Evolutionary conservation across 331 rosid genomes (phyloP), one percentile per base, ranked within the genome.

Genomic region (Acacia pycnantha): DNA sequence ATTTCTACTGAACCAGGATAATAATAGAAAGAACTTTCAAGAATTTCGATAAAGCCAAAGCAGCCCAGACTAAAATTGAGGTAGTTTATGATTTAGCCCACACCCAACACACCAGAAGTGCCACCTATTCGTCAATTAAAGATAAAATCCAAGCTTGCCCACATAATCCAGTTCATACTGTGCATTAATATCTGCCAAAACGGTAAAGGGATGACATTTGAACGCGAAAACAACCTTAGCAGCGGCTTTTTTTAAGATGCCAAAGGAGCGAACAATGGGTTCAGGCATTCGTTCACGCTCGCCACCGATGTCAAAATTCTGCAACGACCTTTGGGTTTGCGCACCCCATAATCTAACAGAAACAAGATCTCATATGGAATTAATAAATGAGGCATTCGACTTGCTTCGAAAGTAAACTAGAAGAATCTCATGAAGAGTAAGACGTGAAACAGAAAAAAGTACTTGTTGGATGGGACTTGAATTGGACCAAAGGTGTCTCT

Each of bases 251-350:
- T 96, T 96, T 61, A 94, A 95, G 72, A 90, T 79, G 47, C 98
- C 99, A 70, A 96, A 96, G 64, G 99, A 97, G 21, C 97, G 98
- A 86, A 96, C 77, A 18, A 96, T 94, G 1, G 99, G 98, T 70
- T 91, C 99, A 12, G 98, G 99, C 99, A 96, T 96, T 72, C 97
- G 95, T 84, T 96, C 99, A 0, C 99, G 97, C 46, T 88, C 90
- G 66, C 99, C 99, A 29, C 99, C 99, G 68, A 96, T 96, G 41
- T 96, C 99, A 71, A 96, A 96, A 83, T 94, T 96, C 81, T 90
- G 99, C 86, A 96, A 77, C 68, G 97, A 96, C 82, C 99, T 84
- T 70, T 96, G 99, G 73, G 98, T 96, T 74, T 96, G 99, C 40
- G 99, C 98, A 11, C 99, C 98, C 99, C 98, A 96, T 77, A 94